Evolutionary conservation across 2,329 filamentous ascomycete genomes (phyloP), one percentile per base, ranked within the genome.

Genomic region (Xylariomycetidae sp.): DNA sequence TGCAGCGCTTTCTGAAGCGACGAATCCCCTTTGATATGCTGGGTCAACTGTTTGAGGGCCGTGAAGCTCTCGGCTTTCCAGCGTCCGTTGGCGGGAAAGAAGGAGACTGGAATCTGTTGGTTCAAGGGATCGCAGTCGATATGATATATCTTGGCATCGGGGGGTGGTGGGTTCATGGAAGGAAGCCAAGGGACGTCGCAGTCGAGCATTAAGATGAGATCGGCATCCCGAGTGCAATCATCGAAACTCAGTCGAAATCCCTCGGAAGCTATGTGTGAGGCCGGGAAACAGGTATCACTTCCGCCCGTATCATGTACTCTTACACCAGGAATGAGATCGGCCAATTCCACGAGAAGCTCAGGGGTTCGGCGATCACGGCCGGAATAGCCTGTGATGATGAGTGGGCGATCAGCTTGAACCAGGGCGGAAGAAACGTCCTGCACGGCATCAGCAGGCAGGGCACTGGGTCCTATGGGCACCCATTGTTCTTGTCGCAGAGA

Each of bases 111-210:
- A 60, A 76, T 74, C 42, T 74, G 68, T 40, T 75, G 68, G 40
- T 84, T 84, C 15, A 84, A 59, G 1, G 79, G 77, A 42, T 84
- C 80, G 22, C 75, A 65, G 44, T 84, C 80, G 31, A 84, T 64
- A 46, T 84, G 79, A 37, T 75, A 70, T 42, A 84, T 74, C 38
- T 68, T 75, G 2, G 77, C 71, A 6, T 64, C 59, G 2, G 63
- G 56, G 4, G 63, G 67, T 0, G 79, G 79, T 28, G 70, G 68
- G 59, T 73, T 79, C 40, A 71, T 71, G 0, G 76, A 79, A 10
- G 74, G 73, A 33, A 84, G 79, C 78, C 78, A 84, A 0, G 80
- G 79, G 1, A 83, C 76, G 48, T 84, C 80, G 42, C 78, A 82
- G 51, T 85, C 79, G 10, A 82, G 58, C 3, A 83, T 68, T 4